Conservation (phyloP, 345 rosid genomes). For the Camelina laxa region DNA sequence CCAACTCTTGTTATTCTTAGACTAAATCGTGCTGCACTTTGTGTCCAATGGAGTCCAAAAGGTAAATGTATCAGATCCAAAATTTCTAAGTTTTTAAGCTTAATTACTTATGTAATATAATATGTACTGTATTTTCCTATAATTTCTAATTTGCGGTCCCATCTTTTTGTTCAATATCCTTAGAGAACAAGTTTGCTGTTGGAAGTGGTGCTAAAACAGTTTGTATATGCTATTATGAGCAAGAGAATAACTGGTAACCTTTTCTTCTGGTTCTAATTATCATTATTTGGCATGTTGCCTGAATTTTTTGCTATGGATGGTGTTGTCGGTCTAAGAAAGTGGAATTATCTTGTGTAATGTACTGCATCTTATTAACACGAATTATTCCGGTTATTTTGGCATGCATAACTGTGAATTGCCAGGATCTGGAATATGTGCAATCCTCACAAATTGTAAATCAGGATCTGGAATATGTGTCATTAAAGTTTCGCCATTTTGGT, state of each 20-base stretch:
- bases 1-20: constrained; percentile 97
- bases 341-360: background rate
- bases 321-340: constrained; percentile 13
- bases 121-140: background rate
- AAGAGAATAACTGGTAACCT: constrained; percentile 95
- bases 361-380: background rate
- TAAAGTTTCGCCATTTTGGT: background rate
- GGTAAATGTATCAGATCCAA: constrained; percentile 51
- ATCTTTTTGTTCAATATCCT: constrained; percentile 29
- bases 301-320: background rate
- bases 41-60: constrained; percentile 95
- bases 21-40: constrained; percentile 96
- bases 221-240: constrained; percentile 97
- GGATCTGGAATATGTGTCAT: constrained; percentile 11
- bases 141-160: constrained; percentile 14
- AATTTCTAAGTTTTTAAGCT: constrained; percentile 5
- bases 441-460: background rate
- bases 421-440: constrained; percentile 5
- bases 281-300: constrained; percentile 12
- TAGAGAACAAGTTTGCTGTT: constrained; percentile 98
- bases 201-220: constrained; percentile 99
- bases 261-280: constrained; percentile 19
- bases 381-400: background rate
- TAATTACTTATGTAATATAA: constrained; percentile 17
- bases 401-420: constrained; percentile 6